Conservation (phyloP, 1,139 yeast species). For the Sugiyamaella castrensis region DNA sequence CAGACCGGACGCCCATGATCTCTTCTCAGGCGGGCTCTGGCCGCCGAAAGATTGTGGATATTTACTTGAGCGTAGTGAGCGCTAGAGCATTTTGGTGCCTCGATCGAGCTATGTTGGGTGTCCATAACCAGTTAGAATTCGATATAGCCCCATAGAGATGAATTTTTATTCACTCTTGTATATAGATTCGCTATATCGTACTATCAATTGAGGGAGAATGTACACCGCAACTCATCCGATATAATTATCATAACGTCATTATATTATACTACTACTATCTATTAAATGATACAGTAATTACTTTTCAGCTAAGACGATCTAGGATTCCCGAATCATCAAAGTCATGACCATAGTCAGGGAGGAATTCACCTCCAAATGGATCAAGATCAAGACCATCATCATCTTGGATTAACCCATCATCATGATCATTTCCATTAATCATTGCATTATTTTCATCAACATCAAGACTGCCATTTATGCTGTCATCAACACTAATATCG, state of each 20-base stretch:
- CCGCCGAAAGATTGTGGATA: no score
- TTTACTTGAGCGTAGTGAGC: no score
- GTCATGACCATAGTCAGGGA: conserved; percentile 15
- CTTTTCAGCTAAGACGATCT: conserved; percentile 12
- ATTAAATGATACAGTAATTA: background rate
- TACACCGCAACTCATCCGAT: background rate
- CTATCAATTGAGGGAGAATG: no score
- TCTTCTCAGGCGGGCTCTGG: no score
- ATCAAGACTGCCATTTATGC: background rate
- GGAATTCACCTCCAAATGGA: conserved; percentile 15
- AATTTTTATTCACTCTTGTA: no score
- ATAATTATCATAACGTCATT: conserved; percentile 7
- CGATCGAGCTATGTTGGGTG: no score
- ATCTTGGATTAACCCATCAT: conserved; percentile 6
- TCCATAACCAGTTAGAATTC: no score
- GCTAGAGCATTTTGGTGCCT: no score
- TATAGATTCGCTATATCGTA: no score
- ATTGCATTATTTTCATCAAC: background rate
- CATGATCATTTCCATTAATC: background rate
- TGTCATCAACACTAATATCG: background rate
- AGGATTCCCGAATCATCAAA: conserved; percentile 12
- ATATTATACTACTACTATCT: conserved; percentile 6
- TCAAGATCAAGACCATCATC: conserved; percentile 13
- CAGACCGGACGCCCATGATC: no score
- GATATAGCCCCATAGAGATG: no score